Percentiles rank a stretch among this genome's conserved stretches.
These are phyloP conservation scores for Hypoxylon fragiforme DNA, from an alignment of 495 filamentous ascomycete species.

Conservation along the genomic window DNA sequence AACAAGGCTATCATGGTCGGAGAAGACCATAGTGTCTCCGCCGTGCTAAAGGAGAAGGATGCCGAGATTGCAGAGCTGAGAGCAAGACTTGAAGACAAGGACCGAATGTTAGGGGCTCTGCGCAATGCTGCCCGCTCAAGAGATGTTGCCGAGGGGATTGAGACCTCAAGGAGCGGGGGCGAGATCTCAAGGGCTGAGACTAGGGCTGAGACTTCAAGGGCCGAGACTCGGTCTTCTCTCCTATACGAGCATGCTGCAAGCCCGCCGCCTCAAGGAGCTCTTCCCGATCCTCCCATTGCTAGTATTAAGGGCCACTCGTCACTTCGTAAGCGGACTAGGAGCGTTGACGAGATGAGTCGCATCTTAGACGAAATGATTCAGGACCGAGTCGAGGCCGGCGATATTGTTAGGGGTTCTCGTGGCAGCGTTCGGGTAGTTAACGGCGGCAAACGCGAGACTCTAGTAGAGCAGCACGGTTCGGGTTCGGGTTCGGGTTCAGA, in stretches of 20 bases:
- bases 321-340: conserved; percentile 61
- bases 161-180: conserved; percentile 11
- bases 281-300: conserved; percentile 41
- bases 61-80: conserved; percentile 89
- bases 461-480: conserved; percentile 17
- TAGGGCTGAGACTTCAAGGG: conserved; percentile 30
- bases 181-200: conserved; percentile 43
- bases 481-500: conserved; percentile 29
- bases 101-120: conserved; percentile 86
- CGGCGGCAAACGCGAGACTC: conserved; percentile 35
- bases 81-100: conserved; percentile 91
- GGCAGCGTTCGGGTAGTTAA: conserved; percentile 57
- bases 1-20: conserved; percentile 63
- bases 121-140: conserved; percentile 85
- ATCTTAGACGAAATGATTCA: conserved; percentile 96
- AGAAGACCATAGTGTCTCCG: conserved; percentile 68
- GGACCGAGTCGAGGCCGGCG: conserved; percentile 73
- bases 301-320: conserved; percentile 40
- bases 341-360: conserved; percentile 83
- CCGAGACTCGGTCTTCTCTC: conserved; percentile 51
- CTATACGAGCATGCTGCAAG: conserved; percentile 40
- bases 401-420: conserved; percentile 60
- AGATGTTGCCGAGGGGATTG: conserved; percentile 70
- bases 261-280: conserved; percentile 42
- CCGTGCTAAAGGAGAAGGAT: conserved; percentile 84